A percentile compares a stretch with the other conserved stretches of the same genome.
Conservation (phyloP, 352 stramenopile species). For the Phytopythium cucurbitacearum region DNA sequence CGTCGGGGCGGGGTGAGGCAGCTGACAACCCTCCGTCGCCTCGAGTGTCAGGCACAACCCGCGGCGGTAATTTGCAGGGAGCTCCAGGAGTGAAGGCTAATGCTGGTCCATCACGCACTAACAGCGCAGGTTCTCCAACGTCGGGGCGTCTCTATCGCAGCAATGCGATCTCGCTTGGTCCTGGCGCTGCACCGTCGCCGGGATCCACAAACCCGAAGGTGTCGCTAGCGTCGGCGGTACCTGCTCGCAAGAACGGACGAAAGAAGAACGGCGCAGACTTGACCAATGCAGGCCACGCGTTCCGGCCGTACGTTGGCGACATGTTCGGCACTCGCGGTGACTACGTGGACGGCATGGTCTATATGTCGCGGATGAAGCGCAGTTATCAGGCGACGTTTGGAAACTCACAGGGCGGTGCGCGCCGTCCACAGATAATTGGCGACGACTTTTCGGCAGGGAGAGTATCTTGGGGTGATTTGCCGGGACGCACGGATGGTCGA, state of each 20-base stretch:
- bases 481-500: conserved; percentile 1
- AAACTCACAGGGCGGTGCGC: too few relatives aligned
- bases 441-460: too few relatives aligned
- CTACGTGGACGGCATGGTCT: conserved; percentile 84
- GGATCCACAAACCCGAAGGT: conserved; percentile 3
- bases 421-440: too few relatives aligned
- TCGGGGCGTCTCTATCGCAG: not conserved
- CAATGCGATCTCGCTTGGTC: conserved; percentile 7
- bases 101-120: too few relatives aligned
- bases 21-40: not conserved
- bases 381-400: conserved; percentile 49
- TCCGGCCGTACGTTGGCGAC: conserved; percentile 70
- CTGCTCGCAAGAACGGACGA: conserved; percentile 35
- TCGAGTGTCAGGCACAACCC: not conserved
- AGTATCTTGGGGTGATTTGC: too few relatives aligned
- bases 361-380: conserved; percentile 85
- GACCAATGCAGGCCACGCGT: conserved; percentile 28
- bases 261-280: conserved; percentile 30
- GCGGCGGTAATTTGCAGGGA: conserved; percentile 4
- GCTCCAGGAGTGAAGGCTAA: conserved; percentile 1
- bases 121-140: too few relatives aligned
- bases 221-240: conserved; percentile 16
- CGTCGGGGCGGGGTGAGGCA: conserved; percentile 9
- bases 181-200: conserved; percentile 1
- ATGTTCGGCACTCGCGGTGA: conserved; percentile 78